phyloP scores from a whole-genome alignment of 768 basidiomycete species.

The Botryobasidium botryosum region DNA sequence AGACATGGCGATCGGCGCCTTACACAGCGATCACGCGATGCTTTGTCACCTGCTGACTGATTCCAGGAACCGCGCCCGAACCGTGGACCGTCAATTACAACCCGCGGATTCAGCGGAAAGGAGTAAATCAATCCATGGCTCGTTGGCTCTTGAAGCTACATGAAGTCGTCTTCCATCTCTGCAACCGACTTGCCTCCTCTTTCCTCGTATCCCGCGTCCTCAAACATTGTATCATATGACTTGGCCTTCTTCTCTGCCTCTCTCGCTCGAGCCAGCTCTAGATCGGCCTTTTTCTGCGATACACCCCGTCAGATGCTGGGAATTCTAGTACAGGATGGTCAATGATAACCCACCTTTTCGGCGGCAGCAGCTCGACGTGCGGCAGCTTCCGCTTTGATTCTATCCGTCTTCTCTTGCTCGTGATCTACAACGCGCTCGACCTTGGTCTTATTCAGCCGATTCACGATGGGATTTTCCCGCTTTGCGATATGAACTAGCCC shows the following conservation, averaged over 20 bases:
- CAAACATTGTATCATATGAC: conserved; percentile 73
- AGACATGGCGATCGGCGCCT: too few species aligned
- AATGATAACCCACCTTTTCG: conserved; percentile 38
- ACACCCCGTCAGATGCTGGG: too few species aligned
- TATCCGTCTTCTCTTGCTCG: conserved; percentile 70
- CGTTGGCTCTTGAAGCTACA: conserved; percentile 29
- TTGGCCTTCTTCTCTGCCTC: conserved; percentile 76
- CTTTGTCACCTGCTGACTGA: too few species aligned
- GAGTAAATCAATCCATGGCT: too few species aligned
- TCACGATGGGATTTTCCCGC: conserved; percentile 79
- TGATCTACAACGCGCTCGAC: conserved; percentile 72
- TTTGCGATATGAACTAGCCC: conserved; percentile 51
- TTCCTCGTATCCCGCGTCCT: conserved; percentile 24
- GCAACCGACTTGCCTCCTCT: conserved; percentile 35
- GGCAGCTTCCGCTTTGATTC: conserved; percentile 61
- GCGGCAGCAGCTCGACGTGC: conserved; percentile 41
- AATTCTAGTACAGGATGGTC: too few species aligned
- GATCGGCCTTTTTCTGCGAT: conserved; percentile 64
- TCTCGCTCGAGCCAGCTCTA: conserved; percentile 52
- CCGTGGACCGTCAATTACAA: too few species aligned
- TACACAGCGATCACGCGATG: too few species aligned
- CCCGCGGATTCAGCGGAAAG: too few species aligned
- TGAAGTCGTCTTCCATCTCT: conserved; percentile 80
- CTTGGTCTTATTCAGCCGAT: conserved; percentile 89
- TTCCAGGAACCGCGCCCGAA: too few species aligned